Evolutionary conservation across 1,284 basidiomycete genomes (phyloP).

Genomic region (Xanthoconium separans): DNA sequence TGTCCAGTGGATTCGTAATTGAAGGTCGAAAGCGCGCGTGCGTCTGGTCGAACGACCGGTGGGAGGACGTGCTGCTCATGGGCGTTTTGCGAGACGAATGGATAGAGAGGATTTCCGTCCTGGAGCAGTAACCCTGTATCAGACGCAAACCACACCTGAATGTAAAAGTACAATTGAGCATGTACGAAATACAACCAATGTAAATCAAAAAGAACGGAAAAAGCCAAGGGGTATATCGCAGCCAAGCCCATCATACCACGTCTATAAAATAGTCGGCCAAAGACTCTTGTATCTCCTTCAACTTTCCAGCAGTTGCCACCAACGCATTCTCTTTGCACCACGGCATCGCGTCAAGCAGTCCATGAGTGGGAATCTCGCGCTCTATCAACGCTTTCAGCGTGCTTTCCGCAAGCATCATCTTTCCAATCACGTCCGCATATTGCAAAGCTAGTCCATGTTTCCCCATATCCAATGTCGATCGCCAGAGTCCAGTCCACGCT

Average conservation of each 20-base stretch:
- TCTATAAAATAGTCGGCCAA: slow-evolving; percentile 39
- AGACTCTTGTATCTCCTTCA: slow-evolving; percentile 39
- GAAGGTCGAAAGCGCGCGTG: slow-evolving; percentile 33
- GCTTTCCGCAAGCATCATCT: slow-evolving; percentile 41
- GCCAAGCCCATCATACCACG: slow-evolving; percentile 22
- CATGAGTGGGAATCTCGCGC: slow-evolving; percentile 38
- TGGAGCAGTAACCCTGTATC: slow-evolving; percentile 22
- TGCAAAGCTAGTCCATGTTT: slow-evolving; percentile 36
- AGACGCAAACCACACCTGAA: background rate
- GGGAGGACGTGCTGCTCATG: slow-evolving; percentile 32
- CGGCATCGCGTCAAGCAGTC: slow-evolving; percentile 40
- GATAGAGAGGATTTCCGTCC: slow-evolving; percentile 24
- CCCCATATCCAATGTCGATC: slow-evolving; percentile 38
- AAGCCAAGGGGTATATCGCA: background rate
- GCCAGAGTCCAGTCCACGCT: slow-evolving; percentile 42
- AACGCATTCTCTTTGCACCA: slow-evolving; percentile 37
- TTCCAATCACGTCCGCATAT: slow-evolving; percentile 40
- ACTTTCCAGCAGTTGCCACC: slow-evolving; percentile 33
- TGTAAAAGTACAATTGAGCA: slow-evolving; percentile 7
- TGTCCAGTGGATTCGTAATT: slow-evolving; percentile 28
- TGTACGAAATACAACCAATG: slow-evolving; percentile 8
- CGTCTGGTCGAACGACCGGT: slow-evolving; percentile 28
- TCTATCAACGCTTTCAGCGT: slow-evolving; percentile 42
- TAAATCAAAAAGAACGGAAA: background rate
- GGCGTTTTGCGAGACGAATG: slow-evolving; percentile 33